Evolutionary conservation across 306 rosid genomes (phyloP).

Genomic region (Boehmeria nivea): DNA sequence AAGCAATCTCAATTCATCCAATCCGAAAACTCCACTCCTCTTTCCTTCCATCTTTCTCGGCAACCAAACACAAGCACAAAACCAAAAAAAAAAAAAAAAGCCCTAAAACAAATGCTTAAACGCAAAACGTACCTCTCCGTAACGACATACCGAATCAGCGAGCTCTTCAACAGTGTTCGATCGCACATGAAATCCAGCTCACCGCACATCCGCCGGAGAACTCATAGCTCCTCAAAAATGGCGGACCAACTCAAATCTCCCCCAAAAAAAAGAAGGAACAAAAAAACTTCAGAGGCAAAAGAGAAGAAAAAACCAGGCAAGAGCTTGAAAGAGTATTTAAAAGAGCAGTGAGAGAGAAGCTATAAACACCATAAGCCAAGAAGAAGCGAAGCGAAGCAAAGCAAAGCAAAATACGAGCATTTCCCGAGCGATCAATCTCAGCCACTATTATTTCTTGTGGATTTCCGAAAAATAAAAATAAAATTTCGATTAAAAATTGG

Average conservation of each 20-base stretch:
- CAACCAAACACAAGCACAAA: constrained; percentile 39
- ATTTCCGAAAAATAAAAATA: constrained; percentile 13
- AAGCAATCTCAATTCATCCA: neutral
- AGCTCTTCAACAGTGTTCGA: constrained; percentile 17
- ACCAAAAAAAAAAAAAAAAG: too few species aligned
- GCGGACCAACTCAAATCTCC: constrained; percentile 23
- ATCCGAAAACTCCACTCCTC: neutral
- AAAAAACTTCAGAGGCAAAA: neutral
- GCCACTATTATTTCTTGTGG: constrained; percentile 70
- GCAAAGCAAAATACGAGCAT: constrained; percentile 19
- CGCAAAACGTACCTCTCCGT: constrained; percentile 33
- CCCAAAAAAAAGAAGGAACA: neutral
- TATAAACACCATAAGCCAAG: neutral
- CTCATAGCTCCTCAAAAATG: constrained; percentile 37
- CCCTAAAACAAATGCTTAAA: neutral
- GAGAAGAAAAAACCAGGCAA: neutral
- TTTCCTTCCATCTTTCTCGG: constrained; percentile 36
- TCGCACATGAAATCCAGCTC: constrained; percentile 29
- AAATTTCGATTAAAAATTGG: neutral
- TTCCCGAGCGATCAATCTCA: constrained; percentile 46
- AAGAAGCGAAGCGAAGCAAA: constrained; percentile 10
- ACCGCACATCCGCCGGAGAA: constrained; percentile 24
- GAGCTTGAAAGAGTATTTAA: neutral
- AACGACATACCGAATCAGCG: constrained; percentile 29
- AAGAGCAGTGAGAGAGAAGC: neutral